Percentiles rank a stretch among this genome's conserved stretches.
Conservation (phyloP, 2,329 filamentous ascomycete genomes). For the Monosporascus cannonballus region DNA sequence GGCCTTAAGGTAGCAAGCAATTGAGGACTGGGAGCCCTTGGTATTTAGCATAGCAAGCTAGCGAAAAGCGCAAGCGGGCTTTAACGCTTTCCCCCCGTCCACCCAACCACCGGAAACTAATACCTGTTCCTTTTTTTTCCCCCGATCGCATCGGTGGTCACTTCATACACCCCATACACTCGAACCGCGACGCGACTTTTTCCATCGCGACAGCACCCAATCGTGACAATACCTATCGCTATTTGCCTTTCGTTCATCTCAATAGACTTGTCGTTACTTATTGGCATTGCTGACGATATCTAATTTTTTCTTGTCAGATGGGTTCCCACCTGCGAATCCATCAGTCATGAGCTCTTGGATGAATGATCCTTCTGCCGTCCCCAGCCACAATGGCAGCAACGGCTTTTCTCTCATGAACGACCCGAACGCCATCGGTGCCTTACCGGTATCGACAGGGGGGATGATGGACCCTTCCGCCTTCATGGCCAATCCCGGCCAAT, state of each 20-base stretch:
- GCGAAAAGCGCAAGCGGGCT: neutral
- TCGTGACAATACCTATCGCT: constrained; percentile 32
- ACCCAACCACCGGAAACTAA: neutral
- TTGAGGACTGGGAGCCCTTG: too few relatives aligned
- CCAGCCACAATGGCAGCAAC: constrained; percentile 65
- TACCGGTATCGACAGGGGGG: constrained; percentile 23
- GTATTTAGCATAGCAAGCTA: neutral
- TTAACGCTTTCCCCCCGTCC: neutral
- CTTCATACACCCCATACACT: constrained; percentile 29
- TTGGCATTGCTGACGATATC: constrained; percentile 36
- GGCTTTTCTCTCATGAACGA: constrained; percentile 61
- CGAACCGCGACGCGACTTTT: constrained; percentile 35
- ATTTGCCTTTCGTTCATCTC: constrained; percentile 31
- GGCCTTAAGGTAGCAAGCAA: too few relatives aligned
- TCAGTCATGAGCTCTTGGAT: constrained; percentile 67
- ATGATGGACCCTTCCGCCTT: constrained; percentile 64
- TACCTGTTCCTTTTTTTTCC: constrained; percentile 4
- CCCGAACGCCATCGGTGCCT: constrained; percentile 44
- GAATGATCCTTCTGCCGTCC: constrained; percentile 59
- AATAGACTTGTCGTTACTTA: constrained; percentile 33
- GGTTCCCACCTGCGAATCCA: constrained; percentile 39
- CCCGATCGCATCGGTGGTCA: constrained; percentile 23
- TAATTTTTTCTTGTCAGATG: constrained; percentile 34
- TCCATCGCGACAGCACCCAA: constrained; percentile 35
- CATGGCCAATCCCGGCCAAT: constrained; percentile 53